Evolutionary conservation across 108 stramenopile species (phyloP).

Genomic region (Cyclotella atomus): DNA sequence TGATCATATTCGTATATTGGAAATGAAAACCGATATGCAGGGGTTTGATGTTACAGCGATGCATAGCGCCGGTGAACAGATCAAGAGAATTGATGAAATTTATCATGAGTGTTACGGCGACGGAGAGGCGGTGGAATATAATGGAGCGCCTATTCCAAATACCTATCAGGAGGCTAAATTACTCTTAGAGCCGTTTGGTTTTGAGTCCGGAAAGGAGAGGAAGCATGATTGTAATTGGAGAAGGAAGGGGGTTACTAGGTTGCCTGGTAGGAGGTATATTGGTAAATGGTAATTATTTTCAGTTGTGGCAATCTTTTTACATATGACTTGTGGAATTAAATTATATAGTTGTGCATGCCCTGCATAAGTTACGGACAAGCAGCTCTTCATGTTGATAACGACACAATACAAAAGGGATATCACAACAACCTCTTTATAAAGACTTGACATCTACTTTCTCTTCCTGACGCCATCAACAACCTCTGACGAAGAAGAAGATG

Average conservation of each 20-base stretch:
- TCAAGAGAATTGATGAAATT: background rate
- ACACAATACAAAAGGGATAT: too few relatives aligned
- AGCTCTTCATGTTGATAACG: too few relatives aligned
- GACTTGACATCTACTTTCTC: conserved; percentile 42
- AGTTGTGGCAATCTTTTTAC: too few relatives aligned
- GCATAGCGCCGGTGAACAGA: background rate
- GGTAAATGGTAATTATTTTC: too few relatives aligned
- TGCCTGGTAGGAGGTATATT: background rate
- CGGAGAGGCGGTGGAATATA: background rate
- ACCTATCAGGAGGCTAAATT: background rate
- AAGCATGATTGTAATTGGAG: background rate
- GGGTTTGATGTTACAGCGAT: background rate
- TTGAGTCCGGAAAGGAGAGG: background rate
- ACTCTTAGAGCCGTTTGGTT: background rate
- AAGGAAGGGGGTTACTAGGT: background rate
- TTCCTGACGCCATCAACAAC: conserved; percentile 36
- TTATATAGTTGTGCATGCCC: too few relatives aligned
- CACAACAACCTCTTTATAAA: too few relatives aligned
- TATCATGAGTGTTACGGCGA: background rate
- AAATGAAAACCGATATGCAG: background rate
- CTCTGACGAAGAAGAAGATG: too few relatives aligned
- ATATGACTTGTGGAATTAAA: too few relatives aligned
- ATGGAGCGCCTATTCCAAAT: background rate
- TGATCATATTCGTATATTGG: background rate
- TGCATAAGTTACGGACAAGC: too few relatives aligned